These are phyloP conservation scores for Sarocladium oryzae DNA, from an alignment of 2,329 filamentous ascomycete genomes.

Conservation along the genomic window DNA sequence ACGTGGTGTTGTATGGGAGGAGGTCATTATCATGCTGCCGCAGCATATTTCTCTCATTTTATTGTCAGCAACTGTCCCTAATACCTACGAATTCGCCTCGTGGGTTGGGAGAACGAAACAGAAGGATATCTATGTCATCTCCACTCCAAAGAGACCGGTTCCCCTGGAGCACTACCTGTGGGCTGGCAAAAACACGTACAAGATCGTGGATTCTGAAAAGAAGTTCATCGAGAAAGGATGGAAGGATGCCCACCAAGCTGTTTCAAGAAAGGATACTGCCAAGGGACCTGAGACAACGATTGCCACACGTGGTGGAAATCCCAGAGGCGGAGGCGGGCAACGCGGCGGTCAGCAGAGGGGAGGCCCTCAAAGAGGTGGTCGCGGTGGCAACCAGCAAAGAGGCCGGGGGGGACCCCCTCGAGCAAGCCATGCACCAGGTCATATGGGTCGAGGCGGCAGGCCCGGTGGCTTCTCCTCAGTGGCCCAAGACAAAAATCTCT, in stretches of 20 bases:
- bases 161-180: constrained; percentile 94
- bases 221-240: constrained; percentile 87
- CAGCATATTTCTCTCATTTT: constrained; percentile 95
- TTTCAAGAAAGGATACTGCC: constrained; percentile 78
- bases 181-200: constrained; percentile 87
- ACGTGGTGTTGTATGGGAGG: constrained; percentile 96
- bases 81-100: constrained; percentile 94
- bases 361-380: constrained; percentile 45
- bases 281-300: constrained; percentile 30
- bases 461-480: constrained; percentile 81
- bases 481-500: constrained; percentile 91
- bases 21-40: constrained; percentile 98
- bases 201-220: constrained; percentile 91
- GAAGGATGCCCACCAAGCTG: constrained; percentile 82
- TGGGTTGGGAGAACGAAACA: constrained; percentile 98
- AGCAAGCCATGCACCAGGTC: constrained; percentile 62
- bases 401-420: constrained; percentile 49
- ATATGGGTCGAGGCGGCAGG: constrained; percentile 83
- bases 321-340: constrained; percentile 27
- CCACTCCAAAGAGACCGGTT: constrained; percentile 89
- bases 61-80: constrained; percentile 92
- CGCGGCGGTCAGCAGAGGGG: constrained; percentile 33
- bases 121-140: constrained; percentile 98
- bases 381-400: constrained; percentile 44
- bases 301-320: constrained; percentile 31